Base-by-base conservation (phyloP, 306 rosid species). In the Castanea mollissima region DNA sequence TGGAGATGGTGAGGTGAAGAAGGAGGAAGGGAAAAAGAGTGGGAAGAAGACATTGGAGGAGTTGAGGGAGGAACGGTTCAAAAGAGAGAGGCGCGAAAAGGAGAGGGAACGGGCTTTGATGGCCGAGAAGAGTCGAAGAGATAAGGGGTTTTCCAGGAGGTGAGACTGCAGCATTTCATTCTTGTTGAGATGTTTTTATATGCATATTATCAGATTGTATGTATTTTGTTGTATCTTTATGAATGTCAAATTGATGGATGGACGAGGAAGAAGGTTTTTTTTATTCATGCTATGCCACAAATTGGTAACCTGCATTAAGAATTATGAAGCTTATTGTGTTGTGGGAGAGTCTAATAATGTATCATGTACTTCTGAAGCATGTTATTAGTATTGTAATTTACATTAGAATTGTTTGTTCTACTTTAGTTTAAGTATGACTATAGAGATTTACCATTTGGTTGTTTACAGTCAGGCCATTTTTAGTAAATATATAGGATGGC, bases 51-150 rank as follows among this genome's bases (percentile, higher is more conserved):
- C 92, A 0, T 63, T 94, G 87, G 91, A 92, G 56, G 97, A 94
- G 64, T 70, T 92, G 89, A 90, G 99, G 85, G 92, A 89, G 56
- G 97, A 94, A 49, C 83, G 97, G 38, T 18, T 92, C 83, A 84
- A 74, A 69, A 89, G 99, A 82, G 98, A 94, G 91, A 86, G 71
- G 80, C 78, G 63, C 21, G 98, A 94, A 86, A 94, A 89, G 90
- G 98, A 91, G 16, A 87, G 97, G 78, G 97, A 88, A 73, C 86
- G 75, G 18, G 86, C 92, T 13, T 79, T 94, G 86, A 41, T 79
- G 41, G 31, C 20, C 10, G 88, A 81, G 81, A 88, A 86, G 80
- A 56, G 57, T 62, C 62, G 54, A 49, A 80, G 86, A 31, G 68
- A 80, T 46, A 80, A 82, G 62, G 83, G 86, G 65, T 77, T 76